A percentile compares a stretch with the other conserved stretches of the same genome.
Conservation (phyloP, 139 green algal genomes). For the Diplosphaera chodatii region DNA sequence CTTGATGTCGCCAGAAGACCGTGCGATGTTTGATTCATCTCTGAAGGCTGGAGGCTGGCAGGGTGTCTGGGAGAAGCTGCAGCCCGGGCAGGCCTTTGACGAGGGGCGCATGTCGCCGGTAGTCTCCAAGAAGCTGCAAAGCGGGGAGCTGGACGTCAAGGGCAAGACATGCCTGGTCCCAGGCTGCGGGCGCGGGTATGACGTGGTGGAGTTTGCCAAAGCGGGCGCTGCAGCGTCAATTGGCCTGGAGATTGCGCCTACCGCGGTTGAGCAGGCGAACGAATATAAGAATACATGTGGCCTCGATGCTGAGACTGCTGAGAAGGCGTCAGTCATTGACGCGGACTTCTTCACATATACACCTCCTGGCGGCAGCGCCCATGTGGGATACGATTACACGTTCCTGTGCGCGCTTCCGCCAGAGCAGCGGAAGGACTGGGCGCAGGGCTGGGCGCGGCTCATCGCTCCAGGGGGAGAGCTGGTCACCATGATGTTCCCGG, state of each 20-base stretch:
- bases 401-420: slow-evolving; percentile 66
- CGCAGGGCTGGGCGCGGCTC: slow-evolving; percentile 27
- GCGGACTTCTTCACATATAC: slow-evolving; percentile 41
- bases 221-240: slow-evolving; percentile 21
- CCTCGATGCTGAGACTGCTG: not conserved
- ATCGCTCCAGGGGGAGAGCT: slow-evolving; percentile 41
- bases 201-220: slow-evolving; percentile 29
- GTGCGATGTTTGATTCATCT: too few species aligned
- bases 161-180: slow-evolving; percentile 34
- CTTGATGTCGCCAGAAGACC: too few species aligned
- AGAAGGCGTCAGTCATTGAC: not conserved
- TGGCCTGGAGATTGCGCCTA: slow-evolving; percentile 34
- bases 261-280: slow-evolving; percentile 17
- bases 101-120: slow-evolving; percentile 1
- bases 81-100: too few species aligned
- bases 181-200: slow-evolving; percentile 47
- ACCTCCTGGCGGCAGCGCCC: slow-evolving; percentile 9
- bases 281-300: not conserved
- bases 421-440: slow-evolving; percentile 42
- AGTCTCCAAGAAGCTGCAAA: slow-evolving; percentile 9
- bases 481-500: slow-evolving; percentile 54
- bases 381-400: slow-evolving; percentile 65
- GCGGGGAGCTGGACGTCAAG: slow-evolving; percentile 1
- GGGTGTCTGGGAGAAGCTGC: too few species aligned
- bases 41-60: not conserved